Conservation (phyloP, 164 flowering plant species). For the Nymphaea thermarum region DNA sequence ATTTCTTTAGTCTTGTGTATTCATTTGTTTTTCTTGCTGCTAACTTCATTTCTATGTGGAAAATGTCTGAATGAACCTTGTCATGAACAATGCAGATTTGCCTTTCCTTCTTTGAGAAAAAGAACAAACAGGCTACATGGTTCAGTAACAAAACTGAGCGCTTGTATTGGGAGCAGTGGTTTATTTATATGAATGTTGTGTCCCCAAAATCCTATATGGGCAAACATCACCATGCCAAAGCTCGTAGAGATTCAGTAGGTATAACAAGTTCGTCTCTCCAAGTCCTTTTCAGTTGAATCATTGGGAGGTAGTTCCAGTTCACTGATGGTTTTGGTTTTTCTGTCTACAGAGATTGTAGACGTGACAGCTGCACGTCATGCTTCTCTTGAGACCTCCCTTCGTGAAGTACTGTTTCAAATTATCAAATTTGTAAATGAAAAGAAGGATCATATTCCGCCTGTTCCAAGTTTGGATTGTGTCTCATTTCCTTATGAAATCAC, state of each 20-base stretch:
- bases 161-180: constrained; percentile 93
- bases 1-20: too few relatives aligned
- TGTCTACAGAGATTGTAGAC: constrained; percentile 48
- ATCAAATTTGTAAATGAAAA: constrained; percentile 95
- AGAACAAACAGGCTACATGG: constrained; percentile 84
- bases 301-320: neutral
- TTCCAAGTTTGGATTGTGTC: constrained; percentile 58
- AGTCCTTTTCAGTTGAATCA: neutral
- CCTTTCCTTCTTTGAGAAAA: constrained; percentile 78
- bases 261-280: neutral
- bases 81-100: constrained; percentile 51
- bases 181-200: constrained; percentile 69
- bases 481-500: constrained; percentile 87
- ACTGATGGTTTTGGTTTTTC: neutral
- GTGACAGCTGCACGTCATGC: constrained; percentile 58
- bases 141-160: constrained; percentile 77
- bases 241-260: constrained; percentile 65
- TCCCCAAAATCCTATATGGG: constrained; percentile 44
- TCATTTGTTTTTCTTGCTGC: too few relatives aligned
- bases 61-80: neutral
- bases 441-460: constrained; percentile 88
- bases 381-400: constrained; percentile 71
- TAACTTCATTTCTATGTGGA: too few relatives aligned
- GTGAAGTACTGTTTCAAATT: constrained; percentile 82
- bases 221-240: constrained; percentile 70